These are phyloP conservation scores for Emergomyces orientalis DNA, from an alignment of 2,329 filamentous ascomycete species.

Conservation along the genomic window DNA sequence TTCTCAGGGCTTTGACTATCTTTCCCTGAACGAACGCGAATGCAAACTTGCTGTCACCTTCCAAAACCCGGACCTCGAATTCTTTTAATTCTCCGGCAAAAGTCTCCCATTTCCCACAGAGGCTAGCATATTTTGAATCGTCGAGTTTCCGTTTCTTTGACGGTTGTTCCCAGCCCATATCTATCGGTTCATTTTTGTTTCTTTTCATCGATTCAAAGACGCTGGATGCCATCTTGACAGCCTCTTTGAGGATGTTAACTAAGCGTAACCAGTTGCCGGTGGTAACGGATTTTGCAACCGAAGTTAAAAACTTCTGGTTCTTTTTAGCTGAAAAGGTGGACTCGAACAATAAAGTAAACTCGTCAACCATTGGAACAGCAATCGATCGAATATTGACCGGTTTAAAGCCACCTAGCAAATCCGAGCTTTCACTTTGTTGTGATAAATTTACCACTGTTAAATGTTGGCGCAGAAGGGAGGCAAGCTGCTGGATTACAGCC, in stretches of 20 bases:
- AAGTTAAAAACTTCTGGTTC: conserved; percentile 77
- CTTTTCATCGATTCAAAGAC: conserved; percentile 51
- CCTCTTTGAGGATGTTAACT: conserved; percentile 78
- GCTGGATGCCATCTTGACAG: conserved; percentile 73
- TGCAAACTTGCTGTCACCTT: conserved; percentile 67
- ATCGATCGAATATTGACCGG: conserved; percentile 84
- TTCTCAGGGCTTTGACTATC: conserved; percentile 87
- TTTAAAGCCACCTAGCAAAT: conserved; percentile 92
- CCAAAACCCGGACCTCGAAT: conserved; percentile 67
- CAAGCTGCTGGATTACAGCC: conserved; percentile 86
- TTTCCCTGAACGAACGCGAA: conserved; percentile 96
- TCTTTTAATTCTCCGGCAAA: conserved; percentile 67
- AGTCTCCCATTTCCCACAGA: conserved; percentile 67
- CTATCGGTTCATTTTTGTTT: conserved; percentile 33
- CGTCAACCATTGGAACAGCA: conserved; percentile 81
- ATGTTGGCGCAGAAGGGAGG: conserved; percentile 72
- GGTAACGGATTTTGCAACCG: conserved; percentile 67
- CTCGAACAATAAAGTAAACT: conserved; percentile 83
- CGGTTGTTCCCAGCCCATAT: conserved; percentile 47
- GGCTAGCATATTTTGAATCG: conserved; percentile 39
- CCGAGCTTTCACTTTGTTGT: conserved; percentile 95
- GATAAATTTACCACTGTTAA: conserved; percentile 91
- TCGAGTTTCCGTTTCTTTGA: conserved; percentile 63
- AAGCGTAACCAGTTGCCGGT: conserved; percentile 82
- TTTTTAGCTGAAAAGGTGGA: conserved; percentile 79